phyloP scores from a whole-genome alignment of 306 rosid species.

The Pyrus bretschneideri region DNA sequence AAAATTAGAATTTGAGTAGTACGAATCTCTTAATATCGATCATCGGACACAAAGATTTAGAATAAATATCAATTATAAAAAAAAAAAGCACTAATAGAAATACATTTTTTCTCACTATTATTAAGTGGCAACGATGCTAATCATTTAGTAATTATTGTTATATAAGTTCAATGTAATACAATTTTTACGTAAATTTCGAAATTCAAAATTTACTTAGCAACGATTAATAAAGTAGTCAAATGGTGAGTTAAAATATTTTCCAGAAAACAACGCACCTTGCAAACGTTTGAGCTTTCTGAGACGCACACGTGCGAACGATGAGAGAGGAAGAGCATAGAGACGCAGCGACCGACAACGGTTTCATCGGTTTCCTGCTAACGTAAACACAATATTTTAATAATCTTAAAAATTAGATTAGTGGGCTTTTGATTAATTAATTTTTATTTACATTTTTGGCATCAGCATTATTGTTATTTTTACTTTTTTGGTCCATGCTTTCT shows the following conservation, averaged over 20 bases:
- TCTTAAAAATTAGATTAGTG: not conserved
- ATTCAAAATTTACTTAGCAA: no score
- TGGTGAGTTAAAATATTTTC: no score
- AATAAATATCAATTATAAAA: no score
- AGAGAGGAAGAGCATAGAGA: not conserved
- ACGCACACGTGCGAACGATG: not conserved
- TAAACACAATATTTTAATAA: not conserved
- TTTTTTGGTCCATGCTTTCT: not conserved
- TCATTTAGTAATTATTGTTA: no score
- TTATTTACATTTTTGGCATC: not conserved
- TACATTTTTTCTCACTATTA: no score
- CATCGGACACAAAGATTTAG: no score
- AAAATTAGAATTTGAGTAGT: no score
- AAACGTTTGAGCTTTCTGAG: not conserved
- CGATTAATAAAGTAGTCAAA: no score
- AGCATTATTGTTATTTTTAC: not conserved
- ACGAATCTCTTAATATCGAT: no score
- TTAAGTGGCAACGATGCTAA: not conserved
- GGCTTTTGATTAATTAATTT: not conserved
- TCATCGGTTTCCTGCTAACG: not conserved
- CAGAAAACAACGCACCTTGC: not conserved
- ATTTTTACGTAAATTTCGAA: no score
- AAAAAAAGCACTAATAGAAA: not conserved
- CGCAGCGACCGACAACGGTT: not conserved
- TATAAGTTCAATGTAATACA: no score